phyloP scores from a whole-genome alignment of 2,329 filamentous ascomycete genomes.

The Trichoderma atrobrunneum region DNA sequence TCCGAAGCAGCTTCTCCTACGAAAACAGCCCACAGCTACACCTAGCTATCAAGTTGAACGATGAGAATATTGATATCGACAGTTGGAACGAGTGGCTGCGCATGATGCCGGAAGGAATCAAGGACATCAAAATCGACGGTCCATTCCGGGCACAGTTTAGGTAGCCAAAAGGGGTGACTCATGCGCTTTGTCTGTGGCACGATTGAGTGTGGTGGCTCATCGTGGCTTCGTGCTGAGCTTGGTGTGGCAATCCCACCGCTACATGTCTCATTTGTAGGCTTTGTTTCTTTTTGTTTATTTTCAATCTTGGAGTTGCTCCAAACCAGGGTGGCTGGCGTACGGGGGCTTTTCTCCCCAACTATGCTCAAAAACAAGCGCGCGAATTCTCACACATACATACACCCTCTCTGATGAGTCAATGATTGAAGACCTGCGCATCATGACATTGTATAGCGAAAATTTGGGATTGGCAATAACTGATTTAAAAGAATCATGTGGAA shows the following conservation, averaged over 20 bases:
- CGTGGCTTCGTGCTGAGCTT: background rate
- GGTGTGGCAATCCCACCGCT: background rate
- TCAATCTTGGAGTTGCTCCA: background rate
- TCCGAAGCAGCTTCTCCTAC: conserved; percentile 38
- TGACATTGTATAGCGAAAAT: conserved; percentile 15
- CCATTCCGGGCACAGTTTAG: conserved; percentile 38
- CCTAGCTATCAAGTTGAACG: conserved; percentile 49
- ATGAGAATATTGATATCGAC: conserved; percentile 51
- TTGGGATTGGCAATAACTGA: conserved; percentile 8
- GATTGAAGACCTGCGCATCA: conserved; percentile 25
- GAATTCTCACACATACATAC: background rate
- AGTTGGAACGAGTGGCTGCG: conserved; percentile 58
- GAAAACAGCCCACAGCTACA: conserved; percentile 49
- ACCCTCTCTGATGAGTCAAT: conserved; percentile 26
- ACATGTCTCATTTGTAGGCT: background rate
- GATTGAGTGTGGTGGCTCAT: background rate
- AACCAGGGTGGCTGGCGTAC: background rate
- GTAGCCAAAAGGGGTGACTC: conserved; percentile 12
- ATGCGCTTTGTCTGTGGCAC: background rate
- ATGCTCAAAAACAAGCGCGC: background rate
- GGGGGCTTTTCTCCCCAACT: background rate
- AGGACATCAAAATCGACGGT: conserved; percentile 54
- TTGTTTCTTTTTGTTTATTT: conserved; percentile 9
- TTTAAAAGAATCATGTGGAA: background rate
- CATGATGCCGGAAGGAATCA: conserved; percentile 55